phyloP scores from a whole-genome alignment of 2,329 filamentous ascomycete species.

The Cercospora nicotianae region DNA sequence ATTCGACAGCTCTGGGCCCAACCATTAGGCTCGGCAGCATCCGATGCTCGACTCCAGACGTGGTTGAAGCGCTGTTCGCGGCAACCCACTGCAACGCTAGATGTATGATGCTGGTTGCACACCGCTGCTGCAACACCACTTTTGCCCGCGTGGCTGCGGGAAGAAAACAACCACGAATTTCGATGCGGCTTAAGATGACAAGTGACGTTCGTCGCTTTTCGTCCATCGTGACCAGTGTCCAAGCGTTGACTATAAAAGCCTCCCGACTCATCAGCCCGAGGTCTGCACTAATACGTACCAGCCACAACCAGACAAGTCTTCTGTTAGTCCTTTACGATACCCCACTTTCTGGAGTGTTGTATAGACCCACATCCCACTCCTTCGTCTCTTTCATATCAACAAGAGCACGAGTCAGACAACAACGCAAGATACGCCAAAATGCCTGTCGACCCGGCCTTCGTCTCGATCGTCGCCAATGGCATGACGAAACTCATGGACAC shows the following conservation, averaged over 20 bases:
- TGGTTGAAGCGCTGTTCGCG: neutral
- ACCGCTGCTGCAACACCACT: slow-evolving; percentile 6
- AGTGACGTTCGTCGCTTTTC: slow-evolving; percentile 2
- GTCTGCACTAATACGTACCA: neutral
- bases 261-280: slow-evolving; percentile 9
- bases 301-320: slow-evolving; percentile 3
- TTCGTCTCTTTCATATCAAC: neutral
- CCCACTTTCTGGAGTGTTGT: slow-evolving; percentile 7
- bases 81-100: neutral
- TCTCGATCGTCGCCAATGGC: slow-evolving; percentile 6
- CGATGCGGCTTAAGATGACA: neutral
- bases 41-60: neutral
- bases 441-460: slow-evolving; percentile 9
- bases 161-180: slow-evolving; percentile 1
- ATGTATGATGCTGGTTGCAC: slow-evolving; percentile 4
- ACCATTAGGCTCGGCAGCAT: neutral
- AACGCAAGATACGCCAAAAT: neutral
- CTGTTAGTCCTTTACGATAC: neutral
- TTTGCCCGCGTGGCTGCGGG: neutral
- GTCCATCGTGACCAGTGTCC: slow-evolving; percentile 11
- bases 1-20: neutral
- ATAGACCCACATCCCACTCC: slow-evolving; percentile 9
- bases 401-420: neutral
- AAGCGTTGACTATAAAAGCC: slow-evolving; percentile 16
- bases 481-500: slow-evolving; percentile 8